Base-by-base conservation (phyloP, 1,284 basidiomycete genomes). In the Cryptococcus sp. region DNA sequence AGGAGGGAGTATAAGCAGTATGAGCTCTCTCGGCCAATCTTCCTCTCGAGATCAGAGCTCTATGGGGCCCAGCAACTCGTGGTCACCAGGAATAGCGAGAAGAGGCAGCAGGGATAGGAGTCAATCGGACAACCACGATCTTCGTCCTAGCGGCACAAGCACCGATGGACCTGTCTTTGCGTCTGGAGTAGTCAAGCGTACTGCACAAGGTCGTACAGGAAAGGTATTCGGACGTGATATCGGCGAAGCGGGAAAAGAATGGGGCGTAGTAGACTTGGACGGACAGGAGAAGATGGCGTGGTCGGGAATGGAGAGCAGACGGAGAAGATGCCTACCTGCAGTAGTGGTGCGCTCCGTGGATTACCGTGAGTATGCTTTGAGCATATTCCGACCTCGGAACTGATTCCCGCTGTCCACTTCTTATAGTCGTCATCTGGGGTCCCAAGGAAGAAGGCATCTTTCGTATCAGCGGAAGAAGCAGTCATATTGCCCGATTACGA, bases 401-500 rank as follows among this genome's bases (percentile, higher is more conserved):
- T n/a, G 13, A 48, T 50, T 64, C 49, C 54, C 35, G 47, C 57
- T 61, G 50, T 57, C 45, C 23, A 16, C 13, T 43, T 22, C 17
- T 17, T 3, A 3, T 57, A 77, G 77, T 80, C 20, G 66, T 70
- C 35, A 68, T 72, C 23, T 78, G 78, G 76, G 78, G 71, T 8
- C 76, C 74, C 3, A 71, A 76, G 42, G 79, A 80, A 61, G 79
- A 80, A 61, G 79, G 79, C 8, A 78, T 80, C 39, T 80, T 80
- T 56, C 67, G 79, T 38, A 77, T 80, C 60, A 78, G 75, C 43
- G 79, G 79, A 13, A 61, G 78, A 19, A 78, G 72, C 51, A 79
- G 75, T 47, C 91, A 94, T 78, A 82, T 92, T 35, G 78, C 83
- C 11, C 87, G 85, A 68, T 75, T 95, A 62, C 82, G 89, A 43